These are phyloP conservation scores for Rhamnella rubrinervis DNA, from an alignment of 331 rosid genomes.

Conservation along the genomic window DNA sequence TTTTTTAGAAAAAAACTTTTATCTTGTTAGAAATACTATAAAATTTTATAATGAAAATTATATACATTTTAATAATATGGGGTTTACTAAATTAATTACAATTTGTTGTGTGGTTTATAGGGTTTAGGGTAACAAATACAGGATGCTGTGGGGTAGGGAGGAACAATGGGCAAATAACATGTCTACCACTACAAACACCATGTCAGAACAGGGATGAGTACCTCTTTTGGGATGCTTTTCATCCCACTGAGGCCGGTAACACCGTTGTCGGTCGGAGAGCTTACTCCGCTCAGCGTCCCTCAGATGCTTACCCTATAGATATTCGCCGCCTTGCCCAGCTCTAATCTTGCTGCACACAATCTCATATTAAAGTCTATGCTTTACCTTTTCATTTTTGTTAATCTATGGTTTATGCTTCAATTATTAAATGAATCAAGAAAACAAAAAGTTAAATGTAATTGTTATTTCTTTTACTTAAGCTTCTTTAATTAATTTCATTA, in stretches of 20 bases:
- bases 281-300: slow-evolving; percentile 69
- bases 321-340: slow-evolving; percentile 65
- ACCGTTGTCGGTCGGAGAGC: slow-evolving; percentile 65
- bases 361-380: too few species aligned
- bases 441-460: too few species aligned
- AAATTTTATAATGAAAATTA: too few species aligned
- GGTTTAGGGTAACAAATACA: slow-evolving; percentile 59
- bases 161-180: slow-evolving; percentile 91
- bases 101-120: slow-evolving; percentile 32
- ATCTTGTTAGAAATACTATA: too few species aligned
- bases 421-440: too few species aligned
- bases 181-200: slow-evolving; percentile 72
- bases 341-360: slow-evolving; percentile 3
- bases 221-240: slow-evolving; percentile 94
- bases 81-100: too few species aligned
- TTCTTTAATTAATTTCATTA: too few species aligned
- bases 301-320: slow-evolving; percentile 90
- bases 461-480: too few species aligned
- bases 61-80: too few species aligned
- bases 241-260: slow-evolving; percentile 84
- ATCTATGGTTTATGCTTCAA: too few species aligned
- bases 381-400: too few species aligned
- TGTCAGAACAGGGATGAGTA: slow-evolving; percentile 59
- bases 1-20: neutral
- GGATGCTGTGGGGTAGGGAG: slow-evolving; percentile 97